Percentiles rank a stretch among this genome's conserved stretches.
Evolutionary conservation across 1,139 yeast species (phyloP).

Genomic region (Yamadazyma sp.): DNA sequence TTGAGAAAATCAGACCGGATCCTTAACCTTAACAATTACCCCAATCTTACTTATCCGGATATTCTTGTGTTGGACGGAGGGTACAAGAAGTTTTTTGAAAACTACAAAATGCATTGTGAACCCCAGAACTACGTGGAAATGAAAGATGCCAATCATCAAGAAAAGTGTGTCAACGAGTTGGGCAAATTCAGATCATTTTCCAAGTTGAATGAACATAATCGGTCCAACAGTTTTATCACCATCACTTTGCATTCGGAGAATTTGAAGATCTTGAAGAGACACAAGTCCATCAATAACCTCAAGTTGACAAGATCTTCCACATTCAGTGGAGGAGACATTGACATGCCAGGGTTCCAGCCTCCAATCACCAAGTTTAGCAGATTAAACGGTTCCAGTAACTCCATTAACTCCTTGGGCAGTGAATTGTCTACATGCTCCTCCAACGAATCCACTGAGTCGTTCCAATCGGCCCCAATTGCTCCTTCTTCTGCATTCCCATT

Average conservation of each 20-base stretch:
- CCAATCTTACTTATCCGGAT: conserved; percentile 82
- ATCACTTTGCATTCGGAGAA: conserved; percentile 30
- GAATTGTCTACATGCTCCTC: conserved; percentile 20
- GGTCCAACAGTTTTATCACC: conserved; percentile 36
- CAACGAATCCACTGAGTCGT: conserved; percentile 17
- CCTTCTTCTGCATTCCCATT: background rate
- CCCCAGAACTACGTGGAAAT: conserved; percentile 85
- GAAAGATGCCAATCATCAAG: conserved; percentile 72
- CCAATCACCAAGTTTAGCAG: conserved; percentile 31
- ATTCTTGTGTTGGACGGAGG: conserved; percentile 89
- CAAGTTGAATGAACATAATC: conserved; percentile 33
- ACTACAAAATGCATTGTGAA: conserved; percentile 52
- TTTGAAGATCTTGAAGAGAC: conserved; percentile 38
- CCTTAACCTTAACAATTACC: conserved; percentile 72
- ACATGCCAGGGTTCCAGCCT: conserved; percentile 25
- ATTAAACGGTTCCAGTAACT: conserved; percentile 20
- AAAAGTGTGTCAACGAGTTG: conserved; percentile 71
- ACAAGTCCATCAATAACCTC: conserved; percentile 22
- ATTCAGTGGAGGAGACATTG: conserved; percentile 17
- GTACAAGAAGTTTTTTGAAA: conserved; percentile 71
- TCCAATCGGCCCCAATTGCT: background rate
- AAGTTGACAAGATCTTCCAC: conserved; percentile 21
- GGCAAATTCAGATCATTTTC: conserved; percentile 56
- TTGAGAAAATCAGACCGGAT: conserved; percentile 81
- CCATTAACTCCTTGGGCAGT: conserved; percentile 20